Evolutionary conservation across 768 basidiomycete genomes (phyloP), one percentile per base, ranked within the genome.

Genomic region (Kondoa malvinella): DNA sequence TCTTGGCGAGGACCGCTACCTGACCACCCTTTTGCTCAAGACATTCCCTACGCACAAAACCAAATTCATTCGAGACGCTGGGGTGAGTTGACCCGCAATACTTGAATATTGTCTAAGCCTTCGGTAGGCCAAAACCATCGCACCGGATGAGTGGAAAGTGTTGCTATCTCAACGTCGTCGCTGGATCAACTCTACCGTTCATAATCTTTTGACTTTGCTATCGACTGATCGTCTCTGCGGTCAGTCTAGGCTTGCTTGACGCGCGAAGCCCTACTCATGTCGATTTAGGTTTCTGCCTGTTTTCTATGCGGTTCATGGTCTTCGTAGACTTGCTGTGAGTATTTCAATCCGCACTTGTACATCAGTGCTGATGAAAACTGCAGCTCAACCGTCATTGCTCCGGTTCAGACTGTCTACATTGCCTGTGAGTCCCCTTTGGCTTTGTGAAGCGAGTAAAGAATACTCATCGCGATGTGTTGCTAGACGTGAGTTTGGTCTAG

Each of bases 161-260:
- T 78, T 99, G 65, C 79, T 99, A 26, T 95, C 91, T 4, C 95
- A 99, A 76, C 86, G 94, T 80, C 88, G 94, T 78, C 88, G 95
- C 73, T 99, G 95, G 94, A 99, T 99, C 79, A 99, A 99, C 80
- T 97, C 94, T 21, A 99, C 94, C 0, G 85, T 99, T 14, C 94
- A 99, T 80, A 99, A 99, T 78, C 79, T 99, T 66, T 89, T 86
- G 64, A 94, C 97, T 75, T 81, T 99, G 57, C 80, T 96, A 66
- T 91, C 92, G 80, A 78, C 96, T 74, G 89, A 92, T 66, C 85
- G 88, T 68, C 84, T 92, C 27, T 92, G 91, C 74, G 90, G 90
- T 72, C 14, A 15, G 31, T 25, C 15, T 34, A 14, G 25, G 16
- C 4, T 33, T 25, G n/a, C 21, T 34, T 8, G 40, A 21, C 8